Percentiles rank a stretch among this genome's conserved stretches.
phyloP scores from a whole-genome alignment of 768 basidiomycete species.

The Tylopilus balloui region DNA sequence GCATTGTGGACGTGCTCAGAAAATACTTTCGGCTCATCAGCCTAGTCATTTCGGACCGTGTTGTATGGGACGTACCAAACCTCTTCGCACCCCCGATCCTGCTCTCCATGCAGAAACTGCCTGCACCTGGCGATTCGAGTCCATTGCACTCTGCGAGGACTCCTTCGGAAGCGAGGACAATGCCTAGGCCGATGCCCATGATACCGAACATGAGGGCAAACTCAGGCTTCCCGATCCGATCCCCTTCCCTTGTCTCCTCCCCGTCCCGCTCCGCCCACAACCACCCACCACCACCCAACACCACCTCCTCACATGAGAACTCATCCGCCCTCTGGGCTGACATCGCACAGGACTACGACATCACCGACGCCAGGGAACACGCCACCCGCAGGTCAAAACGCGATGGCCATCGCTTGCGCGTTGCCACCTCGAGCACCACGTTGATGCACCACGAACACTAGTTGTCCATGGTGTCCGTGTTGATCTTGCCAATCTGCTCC shows the following conservation, averaged over 20 bases:
- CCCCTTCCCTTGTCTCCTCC: conserved; percentile 3
- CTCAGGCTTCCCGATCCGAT: background rate
- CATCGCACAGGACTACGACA: background rate
- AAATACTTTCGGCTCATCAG: background rate
- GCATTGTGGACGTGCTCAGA: background rate
- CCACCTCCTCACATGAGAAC: too few relatives aligned
- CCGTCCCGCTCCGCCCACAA: background rate
- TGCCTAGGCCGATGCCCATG: background rate
- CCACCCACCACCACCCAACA: too few relatives aligned
- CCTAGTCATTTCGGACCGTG: background rate
- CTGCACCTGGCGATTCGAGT: background rate
- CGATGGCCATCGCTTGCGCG: conserved; percentile 12
- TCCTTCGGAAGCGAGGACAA: background rate
- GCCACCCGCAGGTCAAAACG: conserved; percentile 9
- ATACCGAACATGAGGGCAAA: background rate
- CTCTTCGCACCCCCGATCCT: conserved; percentile 9
- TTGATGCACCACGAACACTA: conserved; percentile 98
- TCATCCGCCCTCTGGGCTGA: background rate
- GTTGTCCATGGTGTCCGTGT: conserved; percentile 97
- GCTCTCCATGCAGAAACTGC: background rate
- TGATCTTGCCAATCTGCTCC: conserved; percentile 92
- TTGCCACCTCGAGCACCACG: conserved; percentile 62
- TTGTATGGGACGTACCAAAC: conserved; percentile 15
- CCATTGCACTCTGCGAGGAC: background rate
- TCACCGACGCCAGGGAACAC: conserved; percentile 4